These are phyloP conservation scores for Penicillium sp. DNA, from an alignment of 2,329 filamentous ascomycete genomes.

Conservation along the genomic window DNA sequence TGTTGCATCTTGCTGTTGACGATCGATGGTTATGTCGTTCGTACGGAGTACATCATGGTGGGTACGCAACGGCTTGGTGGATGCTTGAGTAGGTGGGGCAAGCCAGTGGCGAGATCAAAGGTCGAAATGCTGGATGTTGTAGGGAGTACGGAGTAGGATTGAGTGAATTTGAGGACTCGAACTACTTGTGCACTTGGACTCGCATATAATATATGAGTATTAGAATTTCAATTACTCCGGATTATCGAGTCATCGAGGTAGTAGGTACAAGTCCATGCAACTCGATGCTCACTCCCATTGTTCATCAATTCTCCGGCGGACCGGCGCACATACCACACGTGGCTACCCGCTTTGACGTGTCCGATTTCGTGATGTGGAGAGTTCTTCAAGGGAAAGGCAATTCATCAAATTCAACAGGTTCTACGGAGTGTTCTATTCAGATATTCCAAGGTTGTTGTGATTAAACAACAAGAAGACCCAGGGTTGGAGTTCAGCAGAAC, in stretches of 20 bases:
- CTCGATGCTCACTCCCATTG: background rate
- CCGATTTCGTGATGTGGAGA: background rate
- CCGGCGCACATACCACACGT: conserved; percentile 3
- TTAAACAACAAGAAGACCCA: background rate
- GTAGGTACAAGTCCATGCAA: too few relatives aligned
- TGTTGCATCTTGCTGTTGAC: background rate
- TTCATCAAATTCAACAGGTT: too few relatives aligned
- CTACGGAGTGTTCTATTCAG: too few relatives aligned
- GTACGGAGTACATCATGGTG: background rate
- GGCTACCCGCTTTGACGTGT: conserved; percentile 5
- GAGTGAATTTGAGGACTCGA: background rate
- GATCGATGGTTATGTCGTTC: background rate
- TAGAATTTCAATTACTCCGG: too few relatives aligned
- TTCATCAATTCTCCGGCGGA: background rate
- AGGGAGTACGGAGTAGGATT: too few relatives aligned
- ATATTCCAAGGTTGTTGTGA: too few relatives aligned
- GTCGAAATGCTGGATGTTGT: background rate
- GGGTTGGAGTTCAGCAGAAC: background rate
- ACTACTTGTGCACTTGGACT: too few relatives aligned
- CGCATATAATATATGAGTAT: too few relatives aligned
- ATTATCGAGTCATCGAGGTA: too few relatives aligned
- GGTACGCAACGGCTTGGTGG: background rate
- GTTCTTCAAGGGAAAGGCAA: too few relatives aligned
- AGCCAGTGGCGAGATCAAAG: background rate
- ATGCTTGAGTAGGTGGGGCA: background rate